phyloP scores from a whole-genome alignment of 805 yeast genomes.

The Hanseniaspora valbyensis region DNA sequence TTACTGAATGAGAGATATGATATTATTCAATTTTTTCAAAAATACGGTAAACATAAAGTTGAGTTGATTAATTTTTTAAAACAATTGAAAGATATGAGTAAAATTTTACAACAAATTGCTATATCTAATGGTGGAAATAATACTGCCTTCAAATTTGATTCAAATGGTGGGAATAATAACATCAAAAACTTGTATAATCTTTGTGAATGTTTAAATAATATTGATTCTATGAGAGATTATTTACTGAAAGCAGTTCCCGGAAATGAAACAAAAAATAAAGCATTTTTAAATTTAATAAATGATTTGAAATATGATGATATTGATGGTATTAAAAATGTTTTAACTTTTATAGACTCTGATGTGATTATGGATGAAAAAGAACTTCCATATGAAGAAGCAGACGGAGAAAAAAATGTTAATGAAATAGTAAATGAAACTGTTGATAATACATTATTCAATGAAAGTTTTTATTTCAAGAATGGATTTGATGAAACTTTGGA shows the following conservation, averaged over 20 bases:
- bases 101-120: slow-evolving; percentile 49
- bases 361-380: slow-evolving; percentile 18
- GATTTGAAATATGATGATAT: neutral
- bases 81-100: slow-evolving; percentile 44
- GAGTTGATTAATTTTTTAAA: slow-evolving; percentile 27
- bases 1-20: slow-evolving; percentile 50
- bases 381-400: slow-evolving; percentile 23
- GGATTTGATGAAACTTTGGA: slow-evolving; percentile 29
- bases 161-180: neutral
- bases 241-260: neutral
- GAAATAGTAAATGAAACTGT: too few relatives aligned
- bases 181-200: neutral
- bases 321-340: slow-evolving; percentile 27
- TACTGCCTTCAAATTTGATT: neutral
- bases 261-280: neutral
- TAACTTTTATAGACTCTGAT: slow-evolving; percentile 16
- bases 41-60: slow-evolving; percentile 27
- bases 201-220: neutral
- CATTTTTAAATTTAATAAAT: neutral
- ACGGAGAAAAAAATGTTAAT: slow-evolving; percentile 32
- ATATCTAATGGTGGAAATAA: slow-evolving; percentile 32
- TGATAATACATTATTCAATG: slow-evolving; percentile 33
- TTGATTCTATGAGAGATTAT: neutral
- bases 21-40: slow-evolving; percentile 36
- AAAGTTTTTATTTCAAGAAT: slow-evolving; percentile 20